Evolutionary conservation across 1,284 basidiomycete species (phyloP), one percentile per base, ranked within the genome.

Genomic region (Leccinum solheimii): DNA sequence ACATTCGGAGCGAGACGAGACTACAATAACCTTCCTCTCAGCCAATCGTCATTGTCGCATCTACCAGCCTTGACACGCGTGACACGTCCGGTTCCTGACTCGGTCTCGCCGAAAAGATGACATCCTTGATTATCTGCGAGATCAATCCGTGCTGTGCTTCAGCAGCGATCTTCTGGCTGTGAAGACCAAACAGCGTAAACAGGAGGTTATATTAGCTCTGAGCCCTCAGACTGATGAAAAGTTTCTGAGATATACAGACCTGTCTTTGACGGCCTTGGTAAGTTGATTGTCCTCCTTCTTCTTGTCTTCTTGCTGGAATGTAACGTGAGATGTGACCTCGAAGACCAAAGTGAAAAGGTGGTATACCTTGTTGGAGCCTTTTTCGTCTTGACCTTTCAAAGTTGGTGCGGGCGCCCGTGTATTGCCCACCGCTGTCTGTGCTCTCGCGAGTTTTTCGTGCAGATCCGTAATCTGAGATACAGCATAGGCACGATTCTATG

Each of bases 91-190:
- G 63, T 73, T 76, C 56, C 55, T 72, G 68, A 56, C 68, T 72
- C 34, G 81, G 87, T 52, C 87, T 83, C 69, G 83, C 82, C 7
- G 90, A 92, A 72, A 93, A 93, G 34, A 93, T 84, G 43, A 92
- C 83, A 66, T 95, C 90, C 74, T 98, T 97, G 70, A 97, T 81
- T 4, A 95, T 86, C 74, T 96, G 94, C 0, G 93, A 81, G 62
- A 96, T 91, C 60, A 97, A 84, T 1, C 94, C 95, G 69, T 97
- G 95, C 69, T 96, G 92, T 0, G 91, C 92, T 72, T 98, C 95
- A 9, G 87, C 83, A 0, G 94, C 87, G 58, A 97, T 91, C 69
- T 92, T 94, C 36, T 84, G 86, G 69, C 94, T 96, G 68, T 55
- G 14, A 23, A 34, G 58, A 58, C 62, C 52, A n/a, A 56, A 56